Conservation (phyloP, 306 rosid species). For the Albizia julibrissin region DNA sequence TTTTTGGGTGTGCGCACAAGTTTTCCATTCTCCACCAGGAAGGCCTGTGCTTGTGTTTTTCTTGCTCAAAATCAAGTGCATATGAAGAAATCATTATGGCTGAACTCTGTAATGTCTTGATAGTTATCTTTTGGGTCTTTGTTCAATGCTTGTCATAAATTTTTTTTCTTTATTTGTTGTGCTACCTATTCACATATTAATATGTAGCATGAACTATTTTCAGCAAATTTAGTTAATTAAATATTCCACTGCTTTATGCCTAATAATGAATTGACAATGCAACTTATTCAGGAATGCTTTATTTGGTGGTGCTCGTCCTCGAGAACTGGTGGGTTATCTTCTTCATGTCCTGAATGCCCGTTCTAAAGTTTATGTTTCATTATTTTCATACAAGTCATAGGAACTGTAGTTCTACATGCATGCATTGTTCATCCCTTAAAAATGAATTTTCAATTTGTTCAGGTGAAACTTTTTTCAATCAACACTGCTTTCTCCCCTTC, state of each 20-base stretch:
- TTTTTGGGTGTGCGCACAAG: neutral
- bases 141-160: neutral
- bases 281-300: constrained; percentile 70
- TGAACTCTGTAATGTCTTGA: constrained; percentile 4
- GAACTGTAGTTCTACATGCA: neutral
- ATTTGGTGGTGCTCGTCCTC: constrained; percentile 98
- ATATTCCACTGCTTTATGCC: constrained; percentile 8
- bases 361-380: constrained; percentile 8
- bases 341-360: constrained; percentile 11
- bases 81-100: constrained; percentile 14
- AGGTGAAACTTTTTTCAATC: neutral
- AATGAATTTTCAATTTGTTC: neutral
- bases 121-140: neutral
- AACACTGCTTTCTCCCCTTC: neutral
- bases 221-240: constrained; percentile 20
- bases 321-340: constrained; percentile 72
- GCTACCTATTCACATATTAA: neutral
- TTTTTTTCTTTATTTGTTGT: neutral
- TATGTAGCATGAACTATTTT: constrained; percentile 13
- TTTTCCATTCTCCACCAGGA: neutral
- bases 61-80: constrained; percentile 20
- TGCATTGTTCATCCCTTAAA: neutral
- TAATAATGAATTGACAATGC: constrained; percentile 33
- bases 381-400: neutral
- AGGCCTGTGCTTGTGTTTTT: constrained; percentile 7